phyloP scores from a whole-genome alignment of 805 yeast genomes.

The Ogataea paraovalis region DNA sequence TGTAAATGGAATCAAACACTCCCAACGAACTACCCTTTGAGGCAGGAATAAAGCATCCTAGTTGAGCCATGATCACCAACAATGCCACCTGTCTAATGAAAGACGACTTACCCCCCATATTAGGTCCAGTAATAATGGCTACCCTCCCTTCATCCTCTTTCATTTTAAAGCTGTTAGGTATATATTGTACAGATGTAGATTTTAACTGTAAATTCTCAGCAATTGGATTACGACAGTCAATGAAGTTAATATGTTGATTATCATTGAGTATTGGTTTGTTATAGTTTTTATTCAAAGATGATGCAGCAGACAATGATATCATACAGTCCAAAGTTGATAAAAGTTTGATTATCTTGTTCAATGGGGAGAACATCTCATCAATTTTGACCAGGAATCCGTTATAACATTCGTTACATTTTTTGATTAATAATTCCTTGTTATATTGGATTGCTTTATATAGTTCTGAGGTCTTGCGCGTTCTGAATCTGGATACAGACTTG shows the following conservation, averaged over 20 bases:
- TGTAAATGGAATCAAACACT: slow-evolving; percentile 49
- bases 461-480: slow-evolving; percentile 54
- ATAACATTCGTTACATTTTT: slow-evolving; percentile 46
- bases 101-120: slow-evolving; percentile 85
- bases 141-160: slow-evolving; percentile 43
- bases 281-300: slow-evolving; percentile 42
- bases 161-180: slow-evolving; percentile 64
- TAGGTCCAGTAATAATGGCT: slow-evolving; percentile 76
- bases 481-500: slow-evolving; percentile 62
- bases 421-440: slow-evolving; percentile 50
- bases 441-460: slow-evolving; percentile 55
- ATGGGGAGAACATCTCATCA: slow-evolving; percentile 32
- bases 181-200: slow-evolving; percentile 36
- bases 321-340: slow-evolving; percentile 64
- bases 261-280: slow-evolving; percentile 49
- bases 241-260: slow-evolving; percentile 44
- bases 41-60: slow-evolving; percentile 77
- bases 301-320: slow-evolving; percentile 59
- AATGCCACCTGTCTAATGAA: slow-evolving; percentile 73
- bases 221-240: slow-evolving; percentile 46
- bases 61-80: slow-evolving; percentile 66
- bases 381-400: slow-evolving; percentile 37
- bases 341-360: slow-evolving; percentile 41
- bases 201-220: slow-evolving; percentile 18
- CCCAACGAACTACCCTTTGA: slow-evolving; percentile 49